Base-by-base conservation (phyloP, 495 filamentous ascomycete species). In the Geoglossum glabrum region DNA sequence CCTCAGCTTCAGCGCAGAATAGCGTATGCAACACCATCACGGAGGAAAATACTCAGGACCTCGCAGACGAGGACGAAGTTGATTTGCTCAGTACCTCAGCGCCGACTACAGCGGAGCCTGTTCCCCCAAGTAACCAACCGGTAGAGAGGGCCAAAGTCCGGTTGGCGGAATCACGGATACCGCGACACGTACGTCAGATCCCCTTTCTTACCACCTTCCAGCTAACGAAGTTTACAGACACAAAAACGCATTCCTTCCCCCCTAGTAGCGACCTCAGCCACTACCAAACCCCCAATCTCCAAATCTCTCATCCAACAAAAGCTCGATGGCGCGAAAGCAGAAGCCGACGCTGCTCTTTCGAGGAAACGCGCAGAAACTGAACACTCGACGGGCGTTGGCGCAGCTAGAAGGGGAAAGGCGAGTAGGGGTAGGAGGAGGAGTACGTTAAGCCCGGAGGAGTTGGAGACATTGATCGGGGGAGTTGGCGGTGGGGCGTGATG, bases 391-490 rank as follows among this genome's bases (percentile, higher is more conserved):
- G 52, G 27, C 19, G 54, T 1, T n/a, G 36, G 36, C 9, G 9
- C 27, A 8, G 21, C 27, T 25, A 36, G 26, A 13, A 19, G 23
- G 17, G 23, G 31, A 36, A 57, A 46, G 23, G 36, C 15, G 36
- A 23, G n/a, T 5, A 17, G 31, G 9, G 36, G 45, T 13, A 57
- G 45, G 56, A 43, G 45, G 45, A 40, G 56, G 56, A 59, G 47
- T 26, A 59, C 57, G 49, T 31, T 59, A 27, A 59, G 57, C 27
- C 57, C 57, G 40, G 57, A 59, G 27, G 57, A 59, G 57, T 55
- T 59, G 57, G 57, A 59, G 45, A 28, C 6, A 6, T 55, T 55
- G 51, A 55, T 55, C 27, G n/a, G 15, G 3, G 51, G 51, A 5
- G 51, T 5, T 5, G n/a, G 6, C n/a, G 43, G 43, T 5, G 43